Base-by-base conservation (phyloP, 2,329 filamentous ascomycete species). In the Nigrospora oryzae region DNA sequence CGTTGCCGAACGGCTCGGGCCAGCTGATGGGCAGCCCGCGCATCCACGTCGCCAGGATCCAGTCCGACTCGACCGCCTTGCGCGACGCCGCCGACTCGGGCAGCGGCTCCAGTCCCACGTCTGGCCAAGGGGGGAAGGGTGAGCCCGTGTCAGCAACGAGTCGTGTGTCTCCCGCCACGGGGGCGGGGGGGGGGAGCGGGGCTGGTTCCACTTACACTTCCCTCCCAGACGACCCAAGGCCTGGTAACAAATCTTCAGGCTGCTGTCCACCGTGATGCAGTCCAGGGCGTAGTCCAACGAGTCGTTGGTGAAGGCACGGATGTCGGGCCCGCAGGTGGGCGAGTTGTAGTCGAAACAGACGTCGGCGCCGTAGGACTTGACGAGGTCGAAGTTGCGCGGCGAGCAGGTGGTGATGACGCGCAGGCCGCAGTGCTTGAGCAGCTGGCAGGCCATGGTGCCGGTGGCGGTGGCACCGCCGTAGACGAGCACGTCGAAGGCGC, bases 381-480 rank as follows among this genome's bases (percentile, higher is more conserved):
- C 38, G 16, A 45, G 19, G 13, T 40, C 38, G n/a, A 45, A 45
- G 19, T 45, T 45, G n/a, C 23, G 23, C 5, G 23, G 23, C 23
- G 23, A 28, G 23, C 23, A 28, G 23, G 23, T 28, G 23, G 23
- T 28, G 32, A 45, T 45, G 19, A 42, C 40, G 13, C 40, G 31
- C 14, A 49, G 41, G 4, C 46, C 46, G 19, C 44, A 49, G 14
- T 42, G 23, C 40, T 49, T 63, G 14, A 69, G 51, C 13, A 73
- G 38, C 50, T 76, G 72, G 4, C 71, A 63, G 0, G 67, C 69
- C 43, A 64, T 53, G 1, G 65, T 67, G 0, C 71, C 72, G 0
- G 59, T 64, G 0, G 68, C 57, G 2, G 69, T 70, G 32, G 57
- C 60, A 2, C 70, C 74, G 2, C 71, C 73, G 38, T 63, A 65